Evolutionary conservation across 78 protist genomes (phyloP), one percentile per base, ranked within the genome.

Genomic region (Dictyostelium citrinum): DNA sequence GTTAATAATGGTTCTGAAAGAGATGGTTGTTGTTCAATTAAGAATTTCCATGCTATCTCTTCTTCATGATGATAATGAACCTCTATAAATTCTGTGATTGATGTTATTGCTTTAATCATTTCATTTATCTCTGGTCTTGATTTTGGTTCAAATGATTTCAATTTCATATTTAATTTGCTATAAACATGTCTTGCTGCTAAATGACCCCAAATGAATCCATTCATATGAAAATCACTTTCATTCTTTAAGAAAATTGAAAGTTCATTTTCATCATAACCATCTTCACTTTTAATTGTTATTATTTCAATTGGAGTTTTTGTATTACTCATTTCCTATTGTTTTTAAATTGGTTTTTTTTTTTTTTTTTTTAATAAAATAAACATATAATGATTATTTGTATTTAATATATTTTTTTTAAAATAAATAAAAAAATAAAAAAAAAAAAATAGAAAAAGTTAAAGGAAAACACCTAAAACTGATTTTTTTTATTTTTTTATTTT

Each of bases 31-130:
- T n/a, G 7, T 39, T 51, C 67, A 37, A 35, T 77, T 31, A 86
- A 61, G 3, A 6, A 20, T 24, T 55, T 41, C 75, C 72, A 86
- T 27, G 68, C 84, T 1, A 77, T 12, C 0, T 76, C 51, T 12
- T 86, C 84, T 61, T 86, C 92, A 49, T 86, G 92, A n/a, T 27
- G 5, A 24, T 86, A 83, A 39, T 86, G 92, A 3, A 37, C n/a
- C 2, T 77, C 17, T 29, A 86, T 22, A 1, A 24, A 43, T 10
- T 76, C 58, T 17, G 43, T 12, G 0, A 7, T 3, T 2, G 76
- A 11, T n/a, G 49, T 37, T 10, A 86, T 41, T 1, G 84, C 76
- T 37, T 31, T 51, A 27, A 77, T 12, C 14, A 86, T 39, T 14
- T n/a, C 67, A n/a, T 24, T 17, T 7, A 86, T 43, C 2, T 86